Conservation (phyloP, 2,329 filamentous ascomycete species). For the Cryphonectria radicalis region DNA sequence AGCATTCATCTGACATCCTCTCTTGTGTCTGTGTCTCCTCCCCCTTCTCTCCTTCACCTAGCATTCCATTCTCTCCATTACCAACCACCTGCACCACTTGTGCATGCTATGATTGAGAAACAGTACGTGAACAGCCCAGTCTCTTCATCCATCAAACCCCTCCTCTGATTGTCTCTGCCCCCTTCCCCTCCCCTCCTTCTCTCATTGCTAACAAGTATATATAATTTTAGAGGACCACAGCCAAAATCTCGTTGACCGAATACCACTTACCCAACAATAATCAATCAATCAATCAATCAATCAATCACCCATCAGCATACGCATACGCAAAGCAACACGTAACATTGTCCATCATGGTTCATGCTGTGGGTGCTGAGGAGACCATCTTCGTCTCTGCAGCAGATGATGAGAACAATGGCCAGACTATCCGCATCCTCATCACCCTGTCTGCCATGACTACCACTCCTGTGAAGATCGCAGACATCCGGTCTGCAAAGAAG, state of each 20-base stretch:
- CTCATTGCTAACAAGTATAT: not conserved
- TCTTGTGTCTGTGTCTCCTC: no score
- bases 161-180: not conserved
- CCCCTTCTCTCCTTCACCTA: not conserved
- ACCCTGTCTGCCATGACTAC: slow-evolving; percentile 59
- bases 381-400: slow-evolving; percentile 56
- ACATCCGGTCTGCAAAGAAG: slow-evolving; percentile 59
- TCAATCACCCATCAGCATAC: not conserved
- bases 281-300: no score
- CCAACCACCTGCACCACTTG: not conserved
- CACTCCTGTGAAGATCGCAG: slow-evolving; percentile 55
- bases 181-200: not conserved
- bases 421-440: slow-evolving; percentile 61
- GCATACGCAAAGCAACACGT: not conserved
- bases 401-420: slow-evolving; percentile 65
- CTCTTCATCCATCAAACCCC: not conserved
- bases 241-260: not conserved
- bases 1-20: not conserved
- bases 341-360: slow-evolving; percentile 13
- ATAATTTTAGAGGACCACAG: no score
- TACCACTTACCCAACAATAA: not conserved
- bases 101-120: not conserved
- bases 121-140: not conserved
- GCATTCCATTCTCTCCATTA: not conserved
- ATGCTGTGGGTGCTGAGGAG: slow-evolving; percentile 6